These are phyloP conservation scores for Lepiota brunneoincarnata DNA, from an alignment of 768 basidiomycete genomes.

Conservation along the genomic window DNA sequence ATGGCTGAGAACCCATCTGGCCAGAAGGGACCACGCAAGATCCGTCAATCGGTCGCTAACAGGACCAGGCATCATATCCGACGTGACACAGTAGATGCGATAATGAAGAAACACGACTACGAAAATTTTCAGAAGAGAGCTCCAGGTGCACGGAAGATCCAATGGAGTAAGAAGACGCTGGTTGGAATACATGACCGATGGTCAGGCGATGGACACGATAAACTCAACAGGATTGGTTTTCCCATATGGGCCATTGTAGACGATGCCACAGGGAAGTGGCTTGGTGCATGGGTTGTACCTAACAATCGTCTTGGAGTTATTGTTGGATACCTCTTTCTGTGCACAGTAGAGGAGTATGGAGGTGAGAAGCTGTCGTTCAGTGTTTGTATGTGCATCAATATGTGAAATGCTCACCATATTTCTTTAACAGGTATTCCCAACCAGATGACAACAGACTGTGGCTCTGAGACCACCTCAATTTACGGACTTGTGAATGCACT, in stretches of 20 bases:
- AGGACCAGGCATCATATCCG: too few species aligned
- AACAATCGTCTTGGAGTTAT: conserved; percentile 28
- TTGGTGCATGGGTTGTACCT: conserved; percentile 35
- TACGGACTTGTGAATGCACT: conserved; percentile 29
- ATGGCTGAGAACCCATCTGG: too few species aligned
- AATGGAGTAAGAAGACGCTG: conserved; percentile 15
- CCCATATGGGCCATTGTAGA: conserved; percentile 35
- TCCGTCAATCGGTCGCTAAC: too few species aligned
- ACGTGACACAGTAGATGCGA: too few species aligned
- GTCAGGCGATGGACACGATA: conserved; percentile 38
- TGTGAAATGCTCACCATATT: not conserved
- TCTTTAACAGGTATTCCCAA: conserved; percentile 26
- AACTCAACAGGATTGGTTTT: conserved; percentile 37
- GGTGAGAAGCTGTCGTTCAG: too few species aligned
- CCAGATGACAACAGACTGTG: conserved; percentile 33
- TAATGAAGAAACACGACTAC: too few species aligned
- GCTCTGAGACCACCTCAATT: conserved; percentile 30
- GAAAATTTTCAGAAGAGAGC: too few species aligned
- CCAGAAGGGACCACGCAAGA: too few species aligned
- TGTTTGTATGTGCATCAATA: too few species aligned
- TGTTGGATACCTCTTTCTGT: conserved; percentile 30
- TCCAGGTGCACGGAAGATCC: too few species aligned
- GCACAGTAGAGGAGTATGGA: conserved; percentile 23
- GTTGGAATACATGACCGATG: conserved; percentile 35
- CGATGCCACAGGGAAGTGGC: conserved; percentile 26